Conservation (phyloP, 1,284 basidiomycete genomes). For the Pseudozyma hubeiensis region DNA sequence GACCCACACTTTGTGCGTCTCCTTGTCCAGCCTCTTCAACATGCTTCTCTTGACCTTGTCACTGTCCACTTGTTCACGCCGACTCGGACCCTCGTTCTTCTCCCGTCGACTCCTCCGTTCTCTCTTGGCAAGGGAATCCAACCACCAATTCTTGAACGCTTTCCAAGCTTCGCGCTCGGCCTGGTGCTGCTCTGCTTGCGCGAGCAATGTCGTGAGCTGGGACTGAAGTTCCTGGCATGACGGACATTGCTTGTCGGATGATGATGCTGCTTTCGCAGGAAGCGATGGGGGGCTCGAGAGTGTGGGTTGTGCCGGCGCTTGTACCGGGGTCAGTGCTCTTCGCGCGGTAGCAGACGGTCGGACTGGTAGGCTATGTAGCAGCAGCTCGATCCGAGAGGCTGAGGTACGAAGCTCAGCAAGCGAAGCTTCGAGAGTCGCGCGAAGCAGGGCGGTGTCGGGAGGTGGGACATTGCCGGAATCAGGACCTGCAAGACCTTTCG, state of each 20-base stretch:
- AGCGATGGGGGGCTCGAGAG: not conserved
- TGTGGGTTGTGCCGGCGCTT: slow-evolving; percentile 4
- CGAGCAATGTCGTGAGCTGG: slow-evolving; percentile 5
- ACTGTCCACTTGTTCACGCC: not conserved
- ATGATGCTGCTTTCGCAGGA: not conserved
- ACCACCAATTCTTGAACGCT: slow-evolving; percentile 43
- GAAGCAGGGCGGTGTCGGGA: not conserved
- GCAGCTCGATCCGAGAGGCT: slow-evolving; percentile 2
- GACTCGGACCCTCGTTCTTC: not conserved
- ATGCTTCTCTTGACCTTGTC: not conserved
- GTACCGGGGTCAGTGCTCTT: not conserved
- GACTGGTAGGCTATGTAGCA: not conserved
- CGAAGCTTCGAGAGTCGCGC: slow-evolving; percentile 1
- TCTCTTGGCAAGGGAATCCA: slow-evolving; percentile 16
- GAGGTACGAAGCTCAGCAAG: slow-evolving; percentile 3
- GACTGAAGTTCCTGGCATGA: not conserved
- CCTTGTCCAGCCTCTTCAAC: slow-evolving; percentile 1
- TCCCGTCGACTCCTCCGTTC: slow-evolving; percentile 1
- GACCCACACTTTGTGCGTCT: slow-evolving; percentile 5
- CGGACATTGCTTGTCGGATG: too few relatives aligned
- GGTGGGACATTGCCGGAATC: not conserved
- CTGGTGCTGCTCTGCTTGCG: slow-evolving; percentile 1
- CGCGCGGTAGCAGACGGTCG: not conserved
- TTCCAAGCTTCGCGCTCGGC: slow-evolving; percentile 28
- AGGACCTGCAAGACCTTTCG: not conserved